Evolutionary conservation across 1,284 basidiomycete genomes (phyloP).

Genomic region (Flammula alnicola): DNA sequence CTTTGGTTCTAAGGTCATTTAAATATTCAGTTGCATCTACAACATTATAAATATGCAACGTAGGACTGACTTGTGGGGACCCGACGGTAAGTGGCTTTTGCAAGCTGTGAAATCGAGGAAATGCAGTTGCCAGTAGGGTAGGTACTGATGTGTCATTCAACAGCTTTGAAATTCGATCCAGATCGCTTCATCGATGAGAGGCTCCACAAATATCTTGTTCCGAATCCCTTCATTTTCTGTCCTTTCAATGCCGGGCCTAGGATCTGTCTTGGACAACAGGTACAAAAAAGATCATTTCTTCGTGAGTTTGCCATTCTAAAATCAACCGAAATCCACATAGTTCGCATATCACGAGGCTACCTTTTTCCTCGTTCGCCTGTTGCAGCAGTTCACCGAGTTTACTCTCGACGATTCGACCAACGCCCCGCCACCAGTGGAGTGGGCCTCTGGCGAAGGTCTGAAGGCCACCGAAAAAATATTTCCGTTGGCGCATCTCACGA

Average conservation of each 20-base stretch:
- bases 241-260: slow-evolving; percentile 66
- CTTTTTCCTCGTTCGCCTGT: slow-evolving; percentile 42
- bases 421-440: slow-evolving; percentile 38
- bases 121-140: no score
- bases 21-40: slow-evolving; percentile 27
- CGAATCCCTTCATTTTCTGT: slow-evolving; percentile 63
- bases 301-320: neutral
- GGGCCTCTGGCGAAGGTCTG: slow-evolving; percentile 34
- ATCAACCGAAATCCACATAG: slow-evolving; percentile 17
- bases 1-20: neutral
- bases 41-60: slow-evolving; percentile 42
- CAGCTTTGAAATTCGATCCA: slow-evolving; percentile 52
- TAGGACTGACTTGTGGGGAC: slow-evolving; percentile 48
- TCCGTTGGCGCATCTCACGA: slow-evolving; percentile 45
- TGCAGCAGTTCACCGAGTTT: slow-evolving; percentile 53
- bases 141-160: no score
- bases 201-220: slow-evolving; percentile 52
- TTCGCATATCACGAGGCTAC: slow-evolving; percentile 46
- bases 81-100: slow-evolving; percentile 37
- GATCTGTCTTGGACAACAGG: slow-evolving; percentile 65
- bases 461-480: slow-evolving; percentile 44
- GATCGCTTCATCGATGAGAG: slow-evolving; percentile 61
- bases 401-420: slow-evolving; percentile 42
- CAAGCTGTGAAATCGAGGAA: neutral
- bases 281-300: slow-evolving; percentile 16